These are phyloP conservation scores for Solanum hybrid DNA, from an alignment of 305 asterid genomes.

Conservation along the genomic window DNA sequence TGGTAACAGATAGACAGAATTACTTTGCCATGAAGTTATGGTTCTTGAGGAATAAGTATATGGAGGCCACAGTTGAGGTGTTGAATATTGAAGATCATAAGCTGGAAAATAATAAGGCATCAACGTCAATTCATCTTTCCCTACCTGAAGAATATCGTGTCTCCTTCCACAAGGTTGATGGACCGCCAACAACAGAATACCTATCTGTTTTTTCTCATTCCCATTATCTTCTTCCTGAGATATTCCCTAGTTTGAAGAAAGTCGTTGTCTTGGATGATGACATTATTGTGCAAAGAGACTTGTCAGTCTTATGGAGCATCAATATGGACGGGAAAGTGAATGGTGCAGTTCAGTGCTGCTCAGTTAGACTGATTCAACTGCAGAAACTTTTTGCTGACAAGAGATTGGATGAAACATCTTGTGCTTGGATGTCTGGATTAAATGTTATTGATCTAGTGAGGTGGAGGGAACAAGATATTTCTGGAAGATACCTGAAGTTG, in stretches of 20 bases:
- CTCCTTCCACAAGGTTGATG: conserved; percentile 60
- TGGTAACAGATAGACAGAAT: conserved; percentile 82
- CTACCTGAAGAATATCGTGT: conserved; percentile 88
- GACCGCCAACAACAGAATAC: conserved; percentile 55
- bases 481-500: conserved; percentile 48
- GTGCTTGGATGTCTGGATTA: conserved; percentile 92
- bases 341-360: conserved; percentile 75
- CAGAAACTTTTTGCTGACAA: conserved; percentile 38
- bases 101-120: conserved; percentile 40
- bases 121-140: conserved; percentile 42
- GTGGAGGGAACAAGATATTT: conserved; percentile 71
- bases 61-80: conserved; percentile 77
- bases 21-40: conserved; percentile 85
- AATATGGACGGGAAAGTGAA: conserved; percentile 84
- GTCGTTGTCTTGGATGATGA: conserved; percentile 93
- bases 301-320: conserved; percentile 80
- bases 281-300: conserved; percentile 77
- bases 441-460: conserved; percentile 62
- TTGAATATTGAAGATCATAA: conserved; percentile 72
- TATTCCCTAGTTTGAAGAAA: conserved; percentile 62
- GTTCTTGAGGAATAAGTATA: conserved; percentile 63
- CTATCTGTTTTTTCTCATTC: conserved; percentile 75
- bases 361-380: conserved; percentile 60
- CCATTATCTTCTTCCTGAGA: conserved; percentile 78
- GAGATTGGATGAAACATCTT: conserved; percentile 45